Evolutionary conservation across 768 basidiomycete genomes (phyloP), one percentile per base, ranked within the genome.

Genomic region (Vishniacozyma victoriae): DNA sequence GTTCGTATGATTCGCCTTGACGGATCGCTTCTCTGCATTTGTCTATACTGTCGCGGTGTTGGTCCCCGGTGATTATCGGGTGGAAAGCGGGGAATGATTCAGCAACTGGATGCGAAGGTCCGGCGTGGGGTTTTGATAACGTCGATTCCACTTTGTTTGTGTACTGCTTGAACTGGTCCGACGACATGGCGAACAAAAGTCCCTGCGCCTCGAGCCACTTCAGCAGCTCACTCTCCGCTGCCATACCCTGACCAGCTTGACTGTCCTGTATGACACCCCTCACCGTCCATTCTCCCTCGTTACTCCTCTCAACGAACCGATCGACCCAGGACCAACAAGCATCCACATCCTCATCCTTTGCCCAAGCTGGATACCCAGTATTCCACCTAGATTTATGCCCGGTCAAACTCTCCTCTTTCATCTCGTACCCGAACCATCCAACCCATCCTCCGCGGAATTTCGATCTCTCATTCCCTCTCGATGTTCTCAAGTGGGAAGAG

Each of bases 1-100:
- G 78, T 68, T 96, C 92, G 72, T 96, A 96, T 2, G 87, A 87
- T 64, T 95, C 86, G 3, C 92, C 92, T 24, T 83, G 77, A 50
- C 77, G 84, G 31, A 95, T 79, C 52, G 78, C 77, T 46, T 86
- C 82, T 62, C 88, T 82, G 12, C 87, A 85, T 44, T 75, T 64
- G 16, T 79, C 73, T 56, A 95, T 89, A 15, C 79, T 79, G 22
- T 78, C 71, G 24, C 84, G 79, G 71, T 96, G 95, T 1, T 54
- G 48, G 3, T 50, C 35, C 6, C 60, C 60, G 6, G 45, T 50
- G 11, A 54, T 51, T 20, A 45, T 39, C 2, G 60, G 67, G 5
- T 35, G 38, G 49, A 62, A 71, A 26, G 40, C 46, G 7, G 62
- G 69, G 42, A 65, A 67, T 52, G 23, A 24, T 20, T 15, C 22